Evolutionary conservation across 2,329 filamentous ascomycete genomes (phyloP), one percentile per base, ranked within the genome.

Genomic region (Xylariales sp.): DNA sequence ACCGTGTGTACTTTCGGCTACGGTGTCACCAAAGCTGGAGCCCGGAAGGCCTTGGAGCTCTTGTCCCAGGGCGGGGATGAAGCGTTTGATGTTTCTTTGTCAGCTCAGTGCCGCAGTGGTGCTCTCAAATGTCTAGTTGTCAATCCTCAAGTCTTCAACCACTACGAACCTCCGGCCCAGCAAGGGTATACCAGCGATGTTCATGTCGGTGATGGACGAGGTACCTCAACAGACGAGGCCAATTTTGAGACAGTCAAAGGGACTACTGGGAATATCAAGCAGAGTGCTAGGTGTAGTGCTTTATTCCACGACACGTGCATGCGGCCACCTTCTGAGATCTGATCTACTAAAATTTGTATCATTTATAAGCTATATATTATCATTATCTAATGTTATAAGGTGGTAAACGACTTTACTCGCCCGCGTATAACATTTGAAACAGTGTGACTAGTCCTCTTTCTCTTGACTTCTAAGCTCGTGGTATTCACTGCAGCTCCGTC

Each of bases 31-130:
- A 41, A 42, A 21, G 30, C 32, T 3, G 58, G 61, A 6, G 63
- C 61, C 3, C 44, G 44, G 40, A 60, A 59, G 15, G 45, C 65
- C 5, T 40, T 66, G 6, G 37, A 47, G 4, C 49, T 51, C 14
- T 44, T 53, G 3, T 50, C 52, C 3, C 47, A 46, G 13, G 57
- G 52, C 4, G 48, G 47, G 16, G 52, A 51, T 18, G 53, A 60
- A 32, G 59, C 59, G 5, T 65, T 60, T 38, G 61, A 65, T 30
- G 50, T 64, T 15, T 47, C 49, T 10, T 41, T 65, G 25, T 54
- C 57, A 39, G 42, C 50, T 11, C 45, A 49, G 6, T 66, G 62
- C 41, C 45, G 50, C 12, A 41, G 48, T 12, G 46, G 50, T 10
- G 42, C 49, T 4, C 36, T 63, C 19, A 50, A 46, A n/a, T 65